Base-by-base conservation (phyloP, 192 early-diverging fungal species). In the Chytriomyces confervae region DNA sequence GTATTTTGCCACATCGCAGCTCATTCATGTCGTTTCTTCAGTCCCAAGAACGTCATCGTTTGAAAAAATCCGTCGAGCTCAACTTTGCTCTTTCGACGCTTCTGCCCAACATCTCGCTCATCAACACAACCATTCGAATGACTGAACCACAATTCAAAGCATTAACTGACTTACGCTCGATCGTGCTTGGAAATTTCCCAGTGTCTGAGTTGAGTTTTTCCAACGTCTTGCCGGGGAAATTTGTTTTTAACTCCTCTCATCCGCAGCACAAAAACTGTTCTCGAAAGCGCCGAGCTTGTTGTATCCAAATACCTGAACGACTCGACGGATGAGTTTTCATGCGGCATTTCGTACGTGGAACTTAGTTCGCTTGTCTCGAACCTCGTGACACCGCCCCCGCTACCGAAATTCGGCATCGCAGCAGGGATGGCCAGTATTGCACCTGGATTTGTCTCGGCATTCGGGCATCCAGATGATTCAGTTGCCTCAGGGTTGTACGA, bases 101-200 rank as follows among this genome's bases (percentile, higher is more conserved):
- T 44, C 68, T 78, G 11, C 77, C 77, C 20, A 78, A 78, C 10
- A 71, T 71, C 43, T 69, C 69, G n/a, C 27, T 44, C 18, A 43
- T 78, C 27, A 69, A 60, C 60, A 57, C 13, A 13, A 20, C 53
- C 5, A 53, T 71, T 7, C 24, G 57, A 10, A 50, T 78, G 18
- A 61, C 77, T 13, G 77, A 78, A 20, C 36, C 20, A 4, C 77
- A 78, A 46, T 78, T 27, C 29, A 57, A 13, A 18, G 77, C 77
- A 9, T 36, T 78, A n/a, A 62, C 77, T 29, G 50, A 63, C 16
- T 29, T 78, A 9, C 44, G 60, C 43, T 23, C 66, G 3, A 13
- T 78, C n/a, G 29, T 78, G 8, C 13, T 61, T 10, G 77, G 77
- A 6, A 18, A 29, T 5, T 50, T 57, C 27, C 69, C 69, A 8